Evolutionary conservation across 306 rosid genomes (phyloP), one percentile per base, ranked within the genome.

Genomic region (Carpinus fangiana): DNA sequence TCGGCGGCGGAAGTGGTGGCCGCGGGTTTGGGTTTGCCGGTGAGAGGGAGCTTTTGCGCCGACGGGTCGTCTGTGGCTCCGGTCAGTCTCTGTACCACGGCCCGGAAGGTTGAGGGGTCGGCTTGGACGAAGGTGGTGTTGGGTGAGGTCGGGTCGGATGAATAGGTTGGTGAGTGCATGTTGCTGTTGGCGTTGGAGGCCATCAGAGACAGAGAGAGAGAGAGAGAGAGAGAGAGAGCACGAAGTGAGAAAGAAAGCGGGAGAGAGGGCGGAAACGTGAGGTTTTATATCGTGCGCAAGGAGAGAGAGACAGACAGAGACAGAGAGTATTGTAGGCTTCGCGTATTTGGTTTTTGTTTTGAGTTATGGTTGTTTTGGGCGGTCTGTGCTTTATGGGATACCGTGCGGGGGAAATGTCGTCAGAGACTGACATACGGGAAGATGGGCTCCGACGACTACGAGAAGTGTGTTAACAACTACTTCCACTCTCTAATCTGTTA

Each of bases 111-210:
- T 26, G 96, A 88, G 0, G 97, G 91, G 85, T 92, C 93, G 2
- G 97, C 93, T 84, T 95, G 91, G 20, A 95, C 96, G 73, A 88
- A 91, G 72, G 95, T 95, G 7, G 98, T 92, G 91, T 90, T 90
- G 23, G 97, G 78, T 9, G 92, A 77, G 18, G 82, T 81, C 17
- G 93, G 87, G 89, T 87, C 88, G 82, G 92, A 61, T 57, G 81
- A 84, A 45, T 82, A 82, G 62, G 65, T 0, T 41, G 87, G 80
- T 62, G 89, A 75, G 76, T 69, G 80, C 78, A 86, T 80, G 85
- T 31, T 74, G 67, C 68, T 45, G 73, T 23, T 36, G 57, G n/a
- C 10, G 73, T 78, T 73, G 73, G 4, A 26, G 53, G 67, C 28
- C 45, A 41, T 41, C 45, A 10, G 76, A 56, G 62, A 75, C 67